Evolutionary conservation across 306 rosid genomes (phyloP).

Genomic region (Cyamopsis tetragonoloba): DNA sequence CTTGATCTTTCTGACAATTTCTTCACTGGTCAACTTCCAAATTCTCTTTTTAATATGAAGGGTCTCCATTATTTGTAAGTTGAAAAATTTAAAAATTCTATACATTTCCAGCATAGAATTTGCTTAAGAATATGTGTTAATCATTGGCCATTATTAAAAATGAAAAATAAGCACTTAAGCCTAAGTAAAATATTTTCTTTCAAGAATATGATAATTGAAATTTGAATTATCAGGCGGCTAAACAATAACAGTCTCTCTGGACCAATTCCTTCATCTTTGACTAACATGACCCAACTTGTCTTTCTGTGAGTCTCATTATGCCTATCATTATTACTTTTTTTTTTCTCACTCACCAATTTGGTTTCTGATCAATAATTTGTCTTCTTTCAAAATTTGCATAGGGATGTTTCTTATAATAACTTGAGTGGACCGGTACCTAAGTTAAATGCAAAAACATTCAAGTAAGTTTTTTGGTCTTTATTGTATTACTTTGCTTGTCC

Average conservation of each 20-base stretch:
- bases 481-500: background rate
- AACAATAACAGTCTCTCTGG: slow-evolving; percentile 79
- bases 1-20: slow-evolving; percentile 84
- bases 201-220: slow-evolving; percentile 24
- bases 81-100: background rate
- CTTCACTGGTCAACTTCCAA: slow-evolving; percentile 73
- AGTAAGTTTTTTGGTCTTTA: slow-evolving; percentile 44
- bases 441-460: slow-evolving; percentile 70
- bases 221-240: slow-evolving; percentile 66
- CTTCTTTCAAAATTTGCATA: slow-evolving; percentile 28
- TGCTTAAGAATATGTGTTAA: background rate
- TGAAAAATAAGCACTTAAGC: background rate
- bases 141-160: no score
- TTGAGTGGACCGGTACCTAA: slow-evolving; percentile 79
- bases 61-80: slow-evolving; percentile 84
- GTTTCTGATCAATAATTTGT: slow-evolving; percentile 2
- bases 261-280: slow-evolving; percentile 73
- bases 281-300: slow-evolving; percentile 68
- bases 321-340: background rate
- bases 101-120: background rate
- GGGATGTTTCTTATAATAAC: slow-evolving; percentile 86
- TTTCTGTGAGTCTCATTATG: slow-evolving; percentile 58
- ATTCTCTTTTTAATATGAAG: slow-evolving; percentile 53
- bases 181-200: background rate
- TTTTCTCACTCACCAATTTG: slow-evolving; percentile 4